Evolutionary conservation across 805 yeast genomes (phyloP), one percentile per base, ranked within the genome.

Genomic region (Starmerella vaccinii): DNA sequence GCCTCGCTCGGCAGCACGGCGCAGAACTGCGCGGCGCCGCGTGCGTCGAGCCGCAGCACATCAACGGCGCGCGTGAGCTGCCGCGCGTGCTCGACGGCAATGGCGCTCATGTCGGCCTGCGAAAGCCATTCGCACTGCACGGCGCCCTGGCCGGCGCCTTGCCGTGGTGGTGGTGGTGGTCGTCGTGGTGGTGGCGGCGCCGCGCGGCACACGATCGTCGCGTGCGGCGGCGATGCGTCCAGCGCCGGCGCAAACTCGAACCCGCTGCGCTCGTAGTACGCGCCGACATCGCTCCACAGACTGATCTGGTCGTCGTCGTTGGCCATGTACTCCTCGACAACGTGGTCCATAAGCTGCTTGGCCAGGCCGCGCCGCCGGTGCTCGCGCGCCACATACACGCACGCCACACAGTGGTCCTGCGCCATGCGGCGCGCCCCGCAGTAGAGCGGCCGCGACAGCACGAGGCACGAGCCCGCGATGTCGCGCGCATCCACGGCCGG

Each of bases 281-380:
- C 50, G 13, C 57, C 56, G 15, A 54, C 50, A 19, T 52, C 53
- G 27, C 57, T 54, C 57, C 57, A 54, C 45, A 54, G 33, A 29
- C 56, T 49, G 30, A 52, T 13, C 26, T 49, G 51, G 39, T 52
- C 44, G 26, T 34, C 27, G 12, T 21, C 38, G 27, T 4, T 10
- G 16, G 18, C 21, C n/a, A 33, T n/a, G n/a, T n/a, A 45, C 39
- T 12, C 4, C 21, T n/a, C 19, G n/a, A 40, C 50, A n/a, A 42
- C 49, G n/a, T 49, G 27, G 5, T 8, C 12, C 21, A 54, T 10
- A n/a, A 54, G 29, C 27, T 19, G n/a, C 18, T 29, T 13, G 15
- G 45, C 49, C n/a, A 18, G 16, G 16, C 56, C 57, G 18, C 38
- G 22, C 15, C 34, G 12, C n/a, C 57, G 53, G 32, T 30, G 41